phyloP scores from a whole-genome alignment of 257 asterid genomes.

The Lycium ferocissimum region DNA sequence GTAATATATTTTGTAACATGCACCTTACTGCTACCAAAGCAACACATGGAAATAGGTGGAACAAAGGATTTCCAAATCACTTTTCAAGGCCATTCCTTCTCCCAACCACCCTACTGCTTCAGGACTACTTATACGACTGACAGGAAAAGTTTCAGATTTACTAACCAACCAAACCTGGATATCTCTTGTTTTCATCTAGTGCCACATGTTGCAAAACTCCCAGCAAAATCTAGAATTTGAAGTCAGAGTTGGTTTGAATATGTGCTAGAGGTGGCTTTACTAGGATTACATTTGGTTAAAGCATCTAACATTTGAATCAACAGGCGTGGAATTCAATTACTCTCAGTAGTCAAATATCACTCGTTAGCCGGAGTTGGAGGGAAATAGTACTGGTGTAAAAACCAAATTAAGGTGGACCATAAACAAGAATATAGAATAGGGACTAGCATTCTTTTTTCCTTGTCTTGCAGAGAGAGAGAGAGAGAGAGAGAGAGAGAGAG shows the following conservation, averaged over 20 bases:
- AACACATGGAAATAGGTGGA: slow-evolving; percentile 2
- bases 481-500: too few relatives aligned
- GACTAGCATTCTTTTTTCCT: background rate
- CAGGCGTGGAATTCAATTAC: background rate
- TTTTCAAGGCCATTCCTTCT: background rate
- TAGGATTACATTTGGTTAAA: background rate
- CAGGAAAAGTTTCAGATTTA: background rate
- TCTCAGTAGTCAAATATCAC: slow-evolving; percentile 1
- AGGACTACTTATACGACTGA: background rate
- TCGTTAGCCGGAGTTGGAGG: background rate
- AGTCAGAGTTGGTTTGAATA: slow-evolving; percentile 11
- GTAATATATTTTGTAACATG: background rate
- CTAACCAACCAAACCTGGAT: slow-evolving; percentile 8
- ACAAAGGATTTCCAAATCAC: background rate
- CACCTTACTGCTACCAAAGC: slow-evolving; percentile 3
- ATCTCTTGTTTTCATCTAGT: background rate
- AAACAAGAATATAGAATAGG: background rate
- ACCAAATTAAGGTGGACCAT: background rate
- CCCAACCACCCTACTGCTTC: background rate
- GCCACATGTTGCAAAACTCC: slow-evolving; percentile 2
- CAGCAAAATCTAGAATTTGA: slow-evolving; percentile 12
- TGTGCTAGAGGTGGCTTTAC: slow-evolving; percentile 15
- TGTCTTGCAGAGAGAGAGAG: background rate
- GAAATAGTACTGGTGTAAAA: background rate
- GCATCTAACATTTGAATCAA: background rate